These are phyloP conservation scores for Oxalis stricta DNA, from an alignment of 441 rosid genomes.

Conservation along the genomic window DNA sequence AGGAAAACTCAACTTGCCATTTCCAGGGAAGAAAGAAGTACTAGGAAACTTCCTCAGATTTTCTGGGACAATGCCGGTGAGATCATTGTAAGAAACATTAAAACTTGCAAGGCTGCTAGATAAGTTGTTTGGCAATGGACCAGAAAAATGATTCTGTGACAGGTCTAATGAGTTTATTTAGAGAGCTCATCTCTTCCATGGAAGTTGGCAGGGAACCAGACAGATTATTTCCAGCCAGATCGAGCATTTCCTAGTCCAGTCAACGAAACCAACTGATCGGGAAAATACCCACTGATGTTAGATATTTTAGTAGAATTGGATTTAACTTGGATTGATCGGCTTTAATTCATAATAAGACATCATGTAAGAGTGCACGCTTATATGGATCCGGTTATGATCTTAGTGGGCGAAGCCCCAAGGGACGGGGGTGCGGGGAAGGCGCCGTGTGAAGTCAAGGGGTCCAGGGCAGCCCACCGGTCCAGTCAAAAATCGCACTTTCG, in stretches of 20 bases:
- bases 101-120: conserved; percentile 44
- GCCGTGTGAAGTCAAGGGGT: no score
- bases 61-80: conserved; percentile 84
- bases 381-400: no score
- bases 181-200: conserved; percentile 48
- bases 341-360: no score
- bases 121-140: conserved; percentile 67
- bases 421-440: no score
- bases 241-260: conserved; percentile 55
- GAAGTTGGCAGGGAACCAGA: conserved; percentile 83
- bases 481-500: no score
- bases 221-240: conserved; percentile 69
- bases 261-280: conserved; percentile 49
- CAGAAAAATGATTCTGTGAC: conserved; percentile 69
- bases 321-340: no score
- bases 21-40: conserved; percentile 80
- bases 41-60: conserved; percentile 58
- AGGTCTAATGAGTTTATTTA: conserved; percentile 59
- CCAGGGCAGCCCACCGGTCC: no score
- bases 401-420: no score
- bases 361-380: no score
- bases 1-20: conserved; percentile 46
- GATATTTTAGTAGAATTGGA: no score
- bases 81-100: conserved; percentile 76
- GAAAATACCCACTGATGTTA: conserved; percentile 65